Conservation (phyloP, 305 asterid species). For the Andrographis paniculata region DNA sequence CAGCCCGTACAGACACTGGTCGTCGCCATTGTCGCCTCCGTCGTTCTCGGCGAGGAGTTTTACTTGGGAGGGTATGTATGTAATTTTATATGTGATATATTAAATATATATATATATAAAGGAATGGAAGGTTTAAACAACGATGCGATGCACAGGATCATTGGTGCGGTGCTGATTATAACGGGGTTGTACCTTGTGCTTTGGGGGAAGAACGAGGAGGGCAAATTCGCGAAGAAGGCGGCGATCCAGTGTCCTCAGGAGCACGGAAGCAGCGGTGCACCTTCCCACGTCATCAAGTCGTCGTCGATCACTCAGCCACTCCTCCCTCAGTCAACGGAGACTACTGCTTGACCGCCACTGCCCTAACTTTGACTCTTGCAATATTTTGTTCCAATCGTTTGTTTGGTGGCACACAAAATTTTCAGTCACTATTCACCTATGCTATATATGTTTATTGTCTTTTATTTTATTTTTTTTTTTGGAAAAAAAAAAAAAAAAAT, state of each 20-base stretch:
- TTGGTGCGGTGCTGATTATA: conserved; percentile 73
- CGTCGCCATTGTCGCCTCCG: conserved; percentile 71
- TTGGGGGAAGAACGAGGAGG: conserved; percentile 79
- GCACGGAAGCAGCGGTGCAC: conserved; percentile 28
- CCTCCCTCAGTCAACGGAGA: conserved; percentile 49
- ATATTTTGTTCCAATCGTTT: too few relatives aligned
- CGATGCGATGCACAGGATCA: too few relatives aligned
- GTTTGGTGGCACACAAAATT: conserved; percentile 7
- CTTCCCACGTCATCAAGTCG: conserved; percentile 28
- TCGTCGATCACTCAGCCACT: conserved; percentile 71
- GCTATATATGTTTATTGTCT: conserved; percentile 10
- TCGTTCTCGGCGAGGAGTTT: conserved; percentile 62
- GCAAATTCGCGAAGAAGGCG: conserved; percentile 36
- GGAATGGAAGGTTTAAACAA: too few relatives aligned
- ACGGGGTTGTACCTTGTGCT: conserved; percentile 64
- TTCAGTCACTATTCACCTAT: conserved; percentile 17
- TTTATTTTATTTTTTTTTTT: neutral
- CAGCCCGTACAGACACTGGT: conserved; percentile 93
- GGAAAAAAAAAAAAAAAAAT: neutral
- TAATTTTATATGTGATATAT: neutral
- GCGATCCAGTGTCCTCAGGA: conserved; percentile 40
- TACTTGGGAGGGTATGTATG: conserved; percentile 94
- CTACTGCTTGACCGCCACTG: conserved; percentile 38
- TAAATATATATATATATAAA: neutral
- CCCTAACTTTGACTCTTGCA: too few relatives aligned